phyloP scores from a whole-genome alignment of 1,139 yeast species.

The Pichia sp. region DNA sequence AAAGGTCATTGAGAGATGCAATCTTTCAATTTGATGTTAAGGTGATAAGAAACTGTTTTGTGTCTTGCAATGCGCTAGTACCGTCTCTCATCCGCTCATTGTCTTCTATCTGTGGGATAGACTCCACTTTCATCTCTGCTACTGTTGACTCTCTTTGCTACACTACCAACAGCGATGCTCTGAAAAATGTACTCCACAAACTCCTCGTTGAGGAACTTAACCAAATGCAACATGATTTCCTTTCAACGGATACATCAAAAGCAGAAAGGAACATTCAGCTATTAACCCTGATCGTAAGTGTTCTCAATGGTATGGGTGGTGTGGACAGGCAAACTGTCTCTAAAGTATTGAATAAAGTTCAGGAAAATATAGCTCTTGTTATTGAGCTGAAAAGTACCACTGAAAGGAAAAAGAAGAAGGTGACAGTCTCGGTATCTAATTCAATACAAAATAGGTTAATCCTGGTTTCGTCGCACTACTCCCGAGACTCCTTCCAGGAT shows the following conservation, averaged over 20 bases:
- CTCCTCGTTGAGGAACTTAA: conserved; percentile 25
- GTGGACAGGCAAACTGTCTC: conserved; percentile 2
- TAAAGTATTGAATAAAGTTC: conserved; percentile 1
- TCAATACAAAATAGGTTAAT: conserved; percentile 14
- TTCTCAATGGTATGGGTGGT: conserved; percentile 4
- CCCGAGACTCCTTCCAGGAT: conserved; percentile 7
- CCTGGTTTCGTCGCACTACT: conserved; percentile 14
- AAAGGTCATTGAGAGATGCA: conserved; percentile 28
- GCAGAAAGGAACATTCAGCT: conserved; percentile 3
- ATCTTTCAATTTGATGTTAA: conserved; percentile 27
- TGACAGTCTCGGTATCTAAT: conserved; percentile 4
- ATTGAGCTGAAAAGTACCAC: conserved; percentile 6
- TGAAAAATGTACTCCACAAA: conserved; percentile 6
- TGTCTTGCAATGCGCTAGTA: conserved; percentile 30
- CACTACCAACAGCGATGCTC: conserved; percentile 7
- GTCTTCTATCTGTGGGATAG: conserved; percentile 16
- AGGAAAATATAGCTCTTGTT: conserved; percentile 4
- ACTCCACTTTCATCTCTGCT: conserved; percentile 8
- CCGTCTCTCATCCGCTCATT: conserved; percentile 24
- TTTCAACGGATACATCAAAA: conserved; percentile 17
- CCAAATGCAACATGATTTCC: conserved; percentile 23
- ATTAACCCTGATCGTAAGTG: conserved; percentile 5
- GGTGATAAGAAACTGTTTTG: conserved; percentile 27
- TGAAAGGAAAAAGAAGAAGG: conserved; percentile 13
- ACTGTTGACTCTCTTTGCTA: conserved; percentile 13